Evolutionary conservation across 164 flowering plant species (phyloP).

Genomic region (Annona cherimola): DNA sequence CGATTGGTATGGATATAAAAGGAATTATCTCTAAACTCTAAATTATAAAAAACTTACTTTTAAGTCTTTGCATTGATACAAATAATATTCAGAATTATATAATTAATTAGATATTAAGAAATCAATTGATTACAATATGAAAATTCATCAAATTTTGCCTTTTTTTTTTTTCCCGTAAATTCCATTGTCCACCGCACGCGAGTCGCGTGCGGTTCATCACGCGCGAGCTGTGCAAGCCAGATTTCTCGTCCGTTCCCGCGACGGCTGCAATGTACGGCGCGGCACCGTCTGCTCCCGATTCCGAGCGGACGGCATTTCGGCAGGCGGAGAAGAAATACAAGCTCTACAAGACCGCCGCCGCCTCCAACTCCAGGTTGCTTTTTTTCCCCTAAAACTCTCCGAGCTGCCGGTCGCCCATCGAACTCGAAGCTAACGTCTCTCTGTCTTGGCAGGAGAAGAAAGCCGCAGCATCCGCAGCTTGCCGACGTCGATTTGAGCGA

Average conservation of each 20-base stretch:
- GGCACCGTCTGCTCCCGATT: constrained; percentile 30
- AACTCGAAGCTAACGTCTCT: background rate
- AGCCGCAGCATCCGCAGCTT: background rate
- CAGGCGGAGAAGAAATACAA: constrained; percentile 93
- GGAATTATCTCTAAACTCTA: no score
- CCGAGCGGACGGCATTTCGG: constrained; percentile 78
- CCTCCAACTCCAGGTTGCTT: constrained; percentile 34
- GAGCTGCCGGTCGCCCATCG: background rate
- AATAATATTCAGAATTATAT: no score
- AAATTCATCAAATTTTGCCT: no score
- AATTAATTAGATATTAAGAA: no score
- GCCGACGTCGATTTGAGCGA: constrained; percentile 59
- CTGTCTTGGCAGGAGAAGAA: background rate
- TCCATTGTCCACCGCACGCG: no score
- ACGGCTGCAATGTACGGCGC: constrained; percentile 50
- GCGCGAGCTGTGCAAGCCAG: background rate
- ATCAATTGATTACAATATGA: no score
- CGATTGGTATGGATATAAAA: no score
- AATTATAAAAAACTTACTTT: no score
- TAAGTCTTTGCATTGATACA: no score
- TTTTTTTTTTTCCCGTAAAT: no score
- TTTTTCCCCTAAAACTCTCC: background rate
- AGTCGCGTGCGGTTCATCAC: no score
- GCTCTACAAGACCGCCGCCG: constrained; percentile 50
- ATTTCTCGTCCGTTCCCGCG: background rate